phyloP scores from a whole-genome alignment of 1,284 basidiomycete species.

The Pulchroboletus neoregius region DNA sequence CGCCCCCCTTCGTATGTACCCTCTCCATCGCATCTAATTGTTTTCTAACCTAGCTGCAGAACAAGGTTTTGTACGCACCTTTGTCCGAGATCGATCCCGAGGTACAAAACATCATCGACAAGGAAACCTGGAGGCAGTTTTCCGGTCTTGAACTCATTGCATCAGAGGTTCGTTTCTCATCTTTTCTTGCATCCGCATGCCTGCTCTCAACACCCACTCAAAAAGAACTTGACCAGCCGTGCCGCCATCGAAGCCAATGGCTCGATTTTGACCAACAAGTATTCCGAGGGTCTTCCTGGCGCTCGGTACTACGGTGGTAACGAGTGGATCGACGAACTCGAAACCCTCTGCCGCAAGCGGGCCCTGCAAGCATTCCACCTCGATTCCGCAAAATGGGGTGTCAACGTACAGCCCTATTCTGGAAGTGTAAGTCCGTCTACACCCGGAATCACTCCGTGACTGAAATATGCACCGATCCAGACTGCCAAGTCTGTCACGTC shows the following conservation, averaged over 20 bases:
- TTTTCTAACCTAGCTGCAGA: conserved; percentile 46
- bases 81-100: conserved; percentile 91
- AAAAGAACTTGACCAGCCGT: conserved; percentile 89
- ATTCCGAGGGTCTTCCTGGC: conserved; percentile 91
- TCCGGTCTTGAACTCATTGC: conserved; percentile 96
- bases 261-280: conserved; percentile 98
- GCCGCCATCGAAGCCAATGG: conserved; percentile 99
- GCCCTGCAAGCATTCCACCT: conserved; percentile 97
- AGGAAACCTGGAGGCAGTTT: conserved; percentile 99
- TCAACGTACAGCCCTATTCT: conserved; percentile 99
- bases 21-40: neutral
- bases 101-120: conserved; percentile 96
- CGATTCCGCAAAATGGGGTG: conserved; percentile 91
- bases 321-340: conserved; percentile 96
- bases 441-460: conserved; percentile 4
- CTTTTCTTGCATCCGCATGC: conserved; percentile 10
- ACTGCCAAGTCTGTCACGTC: conserved; percentile 72
- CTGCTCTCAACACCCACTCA: conserved; percentile 7
- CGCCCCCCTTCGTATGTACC: conserved; percentile 57
- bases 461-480: conserved; percentile 32
- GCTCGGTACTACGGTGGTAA: conserved; percentile 98
- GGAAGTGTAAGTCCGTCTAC: conserved; percentile 63
- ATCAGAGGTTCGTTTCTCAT: conserved; percentile 63
- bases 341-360: conserved; percentile 91
- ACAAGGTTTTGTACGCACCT: conserved; percentile 86